These are phyloP conservation scores for Lodderomyces pseudojiufengensis DNA, from an alignment of 1,139 yeast species.

Conservation along the genomic window DNA sequence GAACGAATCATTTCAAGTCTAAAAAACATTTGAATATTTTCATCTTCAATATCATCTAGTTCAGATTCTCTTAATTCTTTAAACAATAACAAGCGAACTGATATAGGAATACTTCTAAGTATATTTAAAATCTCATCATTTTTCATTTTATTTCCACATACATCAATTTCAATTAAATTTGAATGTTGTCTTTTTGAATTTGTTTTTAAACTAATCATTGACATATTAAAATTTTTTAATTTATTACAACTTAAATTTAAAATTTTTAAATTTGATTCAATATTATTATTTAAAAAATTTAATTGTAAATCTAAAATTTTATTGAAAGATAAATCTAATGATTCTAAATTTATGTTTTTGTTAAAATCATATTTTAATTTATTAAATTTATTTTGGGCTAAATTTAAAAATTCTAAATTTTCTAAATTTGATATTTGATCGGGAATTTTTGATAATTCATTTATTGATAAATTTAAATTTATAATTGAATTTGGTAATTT, in stretches of 20 bases:
- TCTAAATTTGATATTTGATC: slow-evolving; percentile 8
- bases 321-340: slow-evolving; percentile 19
- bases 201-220: slow-evolving; percentile 16
- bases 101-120: too few relatives aligned
- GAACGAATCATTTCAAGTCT: too few relatives aligned
- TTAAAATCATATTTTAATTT: slow-evolving; percentile 9
- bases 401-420: slow-evolving; percentile 12
- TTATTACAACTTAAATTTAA: slow-evolving; percentile 19
- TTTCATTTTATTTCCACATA: slow-evolving; percentile 4
- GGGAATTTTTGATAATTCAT: slow-evolving; percentile 13
- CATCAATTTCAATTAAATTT: slow-evolving; percentile 20
- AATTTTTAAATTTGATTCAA: slow-evolving; percentile 14
- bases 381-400: slow-evolving; percentile 15
- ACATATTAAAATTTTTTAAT: slow-evolving; percentile 11
- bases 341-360: slow-evolving; percentile 8
- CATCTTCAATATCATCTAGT: too few relatives aligned
- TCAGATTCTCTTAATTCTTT: too few relatives aligned
- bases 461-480: slow-evolving; percentile 12
- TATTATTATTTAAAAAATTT: too few relatives aligned
- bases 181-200: slow-evolving; percentile 13
- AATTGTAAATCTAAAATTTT: slow-evolving; percentile 10
- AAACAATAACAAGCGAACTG: too few relatives aligned
- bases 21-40: too few relatives aligned
- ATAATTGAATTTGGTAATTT: slow-evolving; percentile 14
- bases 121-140: too few relatives aligned